Evolutionary conservation across 306 rosid genomes (phyloP).

Genomic region (Fragaria iinumae): DNA sequence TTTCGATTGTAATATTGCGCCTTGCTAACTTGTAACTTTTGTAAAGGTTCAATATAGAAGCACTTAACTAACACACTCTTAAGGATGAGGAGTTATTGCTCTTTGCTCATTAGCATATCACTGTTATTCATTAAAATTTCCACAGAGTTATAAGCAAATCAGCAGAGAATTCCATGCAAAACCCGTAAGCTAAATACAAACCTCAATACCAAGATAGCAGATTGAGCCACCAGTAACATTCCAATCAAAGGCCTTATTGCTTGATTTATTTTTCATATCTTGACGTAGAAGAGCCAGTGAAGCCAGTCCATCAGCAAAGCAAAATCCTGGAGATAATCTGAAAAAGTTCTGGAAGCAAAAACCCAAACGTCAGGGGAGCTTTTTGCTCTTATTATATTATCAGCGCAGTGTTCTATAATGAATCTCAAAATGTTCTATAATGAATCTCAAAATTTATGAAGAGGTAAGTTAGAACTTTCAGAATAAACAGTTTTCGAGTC

Average conservation of each 20-base stretch:
- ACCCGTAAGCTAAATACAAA: conserved; percentile 22
- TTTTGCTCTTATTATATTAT: conserved; percentile 12
- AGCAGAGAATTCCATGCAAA: conserved; percentile 9
- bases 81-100: not conserved
- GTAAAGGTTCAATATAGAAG: not conserved
- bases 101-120: conserved; percentile 5
- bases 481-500: not conserved
- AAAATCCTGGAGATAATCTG: conserved; percentile 96
- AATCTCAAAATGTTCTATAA: not conserved
- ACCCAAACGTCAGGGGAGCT: conserved; percentile 29
- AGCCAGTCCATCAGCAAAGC: conserved; percentile 98
- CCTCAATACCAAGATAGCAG: conserved; percentile 90
- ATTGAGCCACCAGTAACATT: conserved; percentile 91
- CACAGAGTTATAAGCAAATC: conserved; percentile 10
- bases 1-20: not conserved
- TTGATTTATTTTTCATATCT: conserved; percentile 91
- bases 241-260: conserved; percentile 80
- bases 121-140: not conserved
- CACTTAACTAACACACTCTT: not conserved
- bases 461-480: not conserved
- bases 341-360: conserved; percentile 69
- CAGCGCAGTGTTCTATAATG: conserved; percentile 7
- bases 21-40: not conserved
- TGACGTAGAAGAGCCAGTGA: conserved; percentile 95
- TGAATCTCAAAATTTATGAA: not conserved